Evolutionary conservation across 768 basidiomycete genomes (phyloP).

Genomic region (Hericium erinaceus): DNA sequence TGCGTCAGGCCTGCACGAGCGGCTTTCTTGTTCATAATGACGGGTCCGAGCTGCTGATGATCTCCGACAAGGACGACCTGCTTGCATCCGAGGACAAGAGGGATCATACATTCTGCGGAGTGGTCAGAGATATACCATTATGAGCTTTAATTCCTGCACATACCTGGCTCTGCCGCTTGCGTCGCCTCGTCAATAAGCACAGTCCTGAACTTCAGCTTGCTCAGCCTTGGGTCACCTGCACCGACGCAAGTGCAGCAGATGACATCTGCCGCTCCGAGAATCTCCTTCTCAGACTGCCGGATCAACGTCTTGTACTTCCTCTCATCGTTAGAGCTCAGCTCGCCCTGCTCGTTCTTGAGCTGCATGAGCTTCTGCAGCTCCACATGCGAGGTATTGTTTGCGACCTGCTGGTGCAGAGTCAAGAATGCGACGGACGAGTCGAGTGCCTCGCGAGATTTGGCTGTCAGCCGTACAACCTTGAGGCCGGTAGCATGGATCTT

Average conservation of each 20-base stretch:
- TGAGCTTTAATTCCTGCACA: slow-evolving; percentile 4
- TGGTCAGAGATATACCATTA: slow-evolving; percentile 9
- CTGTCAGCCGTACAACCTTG: slow-evolving; percentile 95
- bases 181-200: slow-evolving; percentile 98
- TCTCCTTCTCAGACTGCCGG: slow-evolving; percentile 95
- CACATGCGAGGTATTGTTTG: slow-evolving; percentile 90
- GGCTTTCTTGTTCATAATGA: slow-evolving; percentile 99
- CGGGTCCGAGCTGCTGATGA: slow-evolving; percentile 94
- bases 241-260: slow-evolving; percentile 99
- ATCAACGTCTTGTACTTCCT: slow-evolving; percentile 96
- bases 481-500: slow-evolving; percentile 99
- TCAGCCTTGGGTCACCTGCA: slow-evolving; percentile 90
- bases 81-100: slow-evolving; percentile 94
- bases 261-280: slow-evolving; percentile 88
- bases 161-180: slow-evolving; percentile 94
- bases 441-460: slow-evolving; percentile 95
- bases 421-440: slow-evolving; percentile 93
- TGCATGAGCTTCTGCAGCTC: slow-evolving; percentile 98
- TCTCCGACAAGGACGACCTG: slow-evolving; percentile 98
- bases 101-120: slow-evolving; percentile 93
- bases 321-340: slow-evolving; percentile 93
- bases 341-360: slow-evolving; percentile 96
- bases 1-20: slow-evolving; percentile 98
- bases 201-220: slow-evolving; percentile 96
- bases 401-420: slow-evolving; percentile 94